Evolutionary conservation across 768 basidiomycete species (phyloP).

Genomic region (Boletus pseudo-olivaceus): DNA sequence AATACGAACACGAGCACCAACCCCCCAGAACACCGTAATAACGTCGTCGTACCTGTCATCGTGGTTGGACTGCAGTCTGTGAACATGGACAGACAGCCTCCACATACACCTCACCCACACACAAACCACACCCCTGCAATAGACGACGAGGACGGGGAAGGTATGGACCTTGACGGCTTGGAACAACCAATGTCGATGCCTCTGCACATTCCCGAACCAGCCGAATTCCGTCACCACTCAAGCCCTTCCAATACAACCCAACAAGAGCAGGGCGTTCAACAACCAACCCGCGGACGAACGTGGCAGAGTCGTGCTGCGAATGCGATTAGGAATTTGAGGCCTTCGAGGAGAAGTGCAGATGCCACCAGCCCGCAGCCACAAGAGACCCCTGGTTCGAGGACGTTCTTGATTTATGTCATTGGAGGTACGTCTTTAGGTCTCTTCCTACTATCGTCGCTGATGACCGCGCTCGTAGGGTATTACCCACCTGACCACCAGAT

Average conservation of each 20-base stretch:
- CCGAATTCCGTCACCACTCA: conserved; percentile 17
- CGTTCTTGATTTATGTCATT: conserved; percentile 89
- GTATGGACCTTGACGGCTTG: conserved; percentile 24
- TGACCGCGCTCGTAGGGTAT: conserved; percentile 53
- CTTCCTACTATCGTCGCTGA: neutral
- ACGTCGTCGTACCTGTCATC: conserved; percentile 74
- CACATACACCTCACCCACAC: conserved; percentile 16
- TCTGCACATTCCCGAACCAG: conserved; percentile 27
- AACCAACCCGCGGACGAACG: conserved; percentile 33
- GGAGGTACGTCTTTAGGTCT: conserved; percentile 48
- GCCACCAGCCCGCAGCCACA: conserved; percentile 20
- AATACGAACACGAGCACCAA: conserved; percentile 16
- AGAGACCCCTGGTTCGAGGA: conserved; percentile 38
- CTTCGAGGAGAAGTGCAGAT: conserved; percentile 30
- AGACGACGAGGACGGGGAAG: conserved; percentile 27
- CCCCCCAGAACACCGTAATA: conserved; percentile 26
- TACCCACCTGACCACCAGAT: conserved; percentile 90
- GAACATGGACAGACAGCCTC: conserved; percentile 41
- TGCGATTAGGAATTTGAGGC: conserved; percentile 53
- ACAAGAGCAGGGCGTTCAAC: conserved; percentile 16
- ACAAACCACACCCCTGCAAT: conserved; percentile 10
- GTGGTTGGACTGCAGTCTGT: conserved; percentile 82
- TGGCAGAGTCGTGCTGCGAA: conserved; percentile 67
- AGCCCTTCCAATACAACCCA: conserved; percentile 11
- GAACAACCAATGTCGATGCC: conserved; percentile 25